Evolutionary conservation across 73 alveolate genomes (phyloP), one percentile per base, ranked within the genome.

Genomic region (Tetrahymena thermophila): DNA sequence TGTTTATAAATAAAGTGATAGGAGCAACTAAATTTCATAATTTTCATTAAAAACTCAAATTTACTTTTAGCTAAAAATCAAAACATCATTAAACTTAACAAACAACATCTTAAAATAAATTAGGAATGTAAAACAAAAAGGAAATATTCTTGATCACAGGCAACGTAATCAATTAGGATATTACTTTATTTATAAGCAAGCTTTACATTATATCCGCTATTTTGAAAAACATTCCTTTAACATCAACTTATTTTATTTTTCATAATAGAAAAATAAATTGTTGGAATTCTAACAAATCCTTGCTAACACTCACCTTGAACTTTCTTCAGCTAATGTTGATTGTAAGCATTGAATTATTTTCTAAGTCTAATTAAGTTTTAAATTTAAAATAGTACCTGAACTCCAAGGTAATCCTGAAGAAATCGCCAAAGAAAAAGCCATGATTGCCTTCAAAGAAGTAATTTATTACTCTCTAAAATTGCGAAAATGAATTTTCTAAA

Each of bases 361-460:
- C 15, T 15, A 15, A 50, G 1, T 21, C 0, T 50, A 50, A 50
- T 50, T 2, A 50, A 14, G 15, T 50, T 9, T 96, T 50, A 21
- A 3, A 94, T 85, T 71, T 31, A 34, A 71, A 10, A 37, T 31
- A 96, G 97, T 98, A 85, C 98, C 98, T 94, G 99, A 98, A 95
- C 96, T 98, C 93, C 98, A 98, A 97, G 99, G 99, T 21, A 94
- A 93, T 31, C 99, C 99, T 25, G 99, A 97, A 93, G 98, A 98
- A 57, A 97, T 98, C 40, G 99, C 99, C 21, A 96, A 57, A 89
- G 98, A 95, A 44, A 98, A 98, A 96, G 99, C 98, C 31, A 17
- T 95, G 85, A 15, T 50, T 15, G 96, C 96, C n/a, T 95, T 85
- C 35, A 96, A 97, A 94, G 93, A 96, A 85, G 99, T 99, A 42